phyloP scores from a whole-genome alignment of 73 alveolate species.

The Uronychia binucleata region DNA sequence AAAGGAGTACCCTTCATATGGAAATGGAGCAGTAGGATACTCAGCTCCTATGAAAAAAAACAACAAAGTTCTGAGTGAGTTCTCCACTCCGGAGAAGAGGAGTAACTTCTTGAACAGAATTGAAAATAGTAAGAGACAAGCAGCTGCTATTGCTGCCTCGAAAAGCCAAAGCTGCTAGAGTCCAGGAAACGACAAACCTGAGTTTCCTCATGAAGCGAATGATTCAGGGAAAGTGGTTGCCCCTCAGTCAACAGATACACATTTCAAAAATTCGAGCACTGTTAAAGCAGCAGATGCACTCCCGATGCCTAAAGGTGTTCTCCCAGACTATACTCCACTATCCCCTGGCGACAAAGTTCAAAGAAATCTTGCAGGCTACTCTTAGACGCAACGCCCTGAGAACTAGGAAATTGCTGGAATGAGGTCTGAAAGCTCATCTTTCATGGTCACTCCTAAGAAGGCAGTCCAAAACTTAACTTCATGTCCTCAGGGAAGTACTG shows the following conservation, averaged over 20 bases:
- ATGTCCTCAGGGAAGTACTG: background rate
- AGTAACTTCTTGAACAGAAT: background rate
- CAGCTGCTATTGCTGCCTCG: background rate
- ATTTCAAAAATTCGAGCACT: background rate
- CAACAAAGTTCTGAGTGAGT: background rate
- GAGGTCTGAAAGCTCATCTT: background rate
- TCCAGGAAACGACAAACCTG: background rate
- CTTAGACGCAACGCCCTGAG: background rate
- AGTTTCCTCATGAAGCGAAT: background rate
- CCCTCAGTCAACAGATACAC: background rate
- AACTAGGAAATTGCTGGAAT: background rate
- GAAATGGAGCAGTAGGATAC: background rate
- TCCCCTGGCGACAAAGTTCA: background rate
- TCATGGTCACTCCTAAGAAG: background rate
- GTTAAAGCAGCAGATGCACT: background rate
- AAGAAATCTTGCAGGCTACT: background rate
- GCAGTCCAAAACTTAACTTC: background rate
- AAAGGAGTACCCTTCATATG: background rate
- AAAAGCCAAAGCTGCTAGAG: background rate
- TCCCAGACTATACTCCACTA: background rate
- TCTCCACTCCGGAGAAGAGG: background rate
- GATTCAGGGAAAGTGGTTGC: background rate
- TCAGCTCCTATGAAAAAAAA: background rate
- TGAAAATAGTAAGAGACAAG: background rate
- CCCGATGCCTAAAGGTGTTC: too few relatives aligned